These are phyloP conservation scores for Phytophthora palmivora DNA, from an alignment of 352 stramenopile species.

Conservation along the genomic window DNA sequence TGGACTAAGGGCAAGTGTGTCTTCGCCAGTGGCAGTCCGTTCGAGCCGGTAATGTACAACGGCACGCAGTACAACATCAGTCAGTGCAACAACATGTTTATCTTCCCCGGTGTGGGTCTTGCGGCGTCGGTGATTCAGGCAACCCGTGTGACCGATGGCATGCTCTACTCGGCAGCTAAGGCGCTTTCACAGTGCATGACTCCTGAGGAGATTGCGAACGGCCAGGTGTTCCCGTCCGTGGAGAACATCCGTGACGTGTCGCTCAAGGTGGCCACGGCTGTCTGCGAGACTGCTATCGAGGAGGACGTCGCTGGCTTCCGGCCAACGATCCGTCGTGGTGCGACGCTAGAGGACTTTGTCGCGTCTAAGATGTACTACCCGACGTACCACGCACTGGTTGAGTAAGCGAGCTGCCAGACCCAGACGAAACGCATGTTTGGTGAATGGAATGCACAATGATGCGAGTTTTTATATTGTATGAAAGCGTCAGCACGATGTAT, in stretches of 20 bases:
- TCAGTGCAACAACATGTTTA: slow-evolving; percentile 98
- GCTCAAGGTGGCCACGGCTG: slow-evolving; percentile 92
- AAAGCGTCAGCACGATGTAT: slow-evolving; percentile 15
- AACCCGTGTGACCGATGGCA: slow-evolving; percentile 91
- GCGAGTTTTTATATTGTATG: slow-evolving; percentile 24
- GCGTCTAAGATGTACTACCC: slow-evolving; percentile 96
- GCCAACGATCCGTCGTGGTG: slow-evolving; percentile 68
- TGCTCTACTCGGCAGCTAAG: slow-evolving; percentile 96
- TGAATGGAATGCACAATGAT: slow-evolving; percentile 19
- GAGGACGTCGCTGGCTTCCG: slow-evolving; percentile 88
- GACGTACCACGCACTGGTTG: slow-evolving; percentile 93
- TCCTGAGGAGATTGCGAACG: slow-evolving; percentile 91
- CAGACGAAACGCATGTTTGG: slow-evolving; percentile 5
- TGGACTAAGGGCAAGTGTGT: slow-evolving; percentile 96
- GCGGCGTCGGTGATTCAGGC: slow-evolving; percentile 88
- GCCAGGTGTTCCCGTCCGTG: slow-evolving; percentile 96
- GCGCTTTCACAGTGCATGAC: slow-evolving; percentile 94
- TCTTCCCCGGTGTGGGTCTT: slow-evolving; percentile 97
- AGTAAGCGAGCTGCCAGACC: slow-evolving; percentile 46
- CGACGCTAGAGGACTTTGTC: slow-evolving; percentile 91
- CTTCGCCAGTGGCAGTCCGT: slow-evolving; percentile 96
- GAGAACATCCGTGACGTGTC: slow-evolving; percentile 94
- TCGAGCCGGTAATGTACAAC: slow-evolving; percentile 92
- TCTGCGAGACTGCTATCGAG: slow-evolving; percentile 90
- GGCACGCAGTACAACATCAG: slow-evolving; percentile 82